Evolutionary conservation across 345 rosid genomes (phyloP), one percentile per base, ranked within the genome.

Genomic region (Rhodamnia rubescens): DNA sequence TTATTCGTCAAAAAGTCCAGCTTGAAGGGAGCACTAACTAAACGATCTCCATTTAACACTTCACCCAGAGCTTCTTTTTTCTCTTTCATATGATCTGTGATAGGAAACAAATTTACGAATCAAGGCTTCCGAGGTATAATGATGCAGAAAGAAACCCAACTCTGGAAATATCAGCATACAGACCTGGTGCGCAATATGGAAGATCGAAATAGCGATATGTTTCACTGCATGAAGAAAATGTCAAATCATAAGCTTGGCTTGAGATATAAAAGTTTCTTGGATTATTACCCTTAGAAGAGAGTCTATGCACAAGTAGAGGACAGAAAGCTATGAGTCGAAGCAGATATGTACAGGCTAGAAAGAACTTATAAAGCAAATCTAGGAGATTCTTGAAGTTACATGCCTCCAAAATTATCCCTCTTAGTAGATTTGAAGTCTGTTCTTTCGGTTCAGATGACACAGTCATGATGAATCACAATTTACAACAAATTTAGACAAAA

Each of bases 151-250:
- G 78, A 32, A 64, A 64, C 78, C 74, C 57, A 75, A 16, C 55
- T 21, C 29, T 53, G 81, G 56, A 14, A 29, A 51, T 29, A 24
- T 40, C 82, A 42, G 56, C 53, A 21, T 53, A 42, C 93, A 95
- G 11, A 96, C 78, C 78, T 64, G 78, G 78, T 16, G 44, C 16
- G 78, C 78, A 64, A 64, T 64, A 64, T 18, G 78, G 99, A 21
- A 95, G 94, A 89, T 95, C 95, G 49, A 93, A 95, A 85, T 94
- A 94, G 57, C 96, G 94, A 90, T 94, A 95, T 13, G 98, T 95
- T 91, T 95, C 95, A 87, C 98, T 95, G 94, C 88, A 89, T 20
- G 83, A 42, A 84, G 85, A 75, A 74, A 47, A 88, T 85, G 85
- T 83, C 84, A 85, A 84, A 80, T 82, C 58, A 88, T 81, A 55